Base-by-base conservation (phyloP, 2,329 filamentous ascomycete species). In the Aspergillus aculeatus region DNA sequence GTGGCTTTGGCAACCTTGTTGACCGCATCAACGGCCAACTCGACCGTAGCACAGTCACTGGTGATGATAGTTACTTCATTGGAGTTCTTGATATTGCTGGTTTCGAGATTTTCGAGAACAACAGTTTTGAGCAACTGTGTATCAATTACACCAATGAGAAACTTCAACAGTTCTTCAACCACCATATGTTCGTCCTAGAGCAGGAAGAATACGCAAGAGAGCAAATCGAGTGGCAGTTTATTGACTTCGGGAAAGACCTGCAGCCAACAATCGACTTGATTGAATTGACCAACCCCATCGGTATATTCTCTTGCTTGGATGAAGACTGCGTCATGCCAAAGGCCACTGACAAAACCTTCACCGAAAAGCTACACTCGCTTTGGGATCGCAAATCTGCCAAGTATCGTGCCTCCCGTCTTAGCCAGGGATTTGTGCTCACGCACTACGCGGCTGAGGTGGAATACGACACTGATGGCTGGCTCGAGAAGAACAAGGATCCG, bases 71-170 rank as follows among this genome's bases (percentile, higher is more conserved):
- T 1, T 89, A 91, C 69, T 99, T 99, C 77, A 99, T 99, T 66
- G 95, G 95, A 56, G 95, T 99, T 9, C 87, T 99, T 47, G 95
- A 99, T 85, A 99, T 99, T 76, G 96, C 96, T 64, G 95, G 95
- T 62, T 99, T 99, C 76, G 95, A 99, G 73, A 99, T 99, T 60
- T 99, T 99, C 69, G 93, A 99, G 68, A 86, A 91, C 70, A 99
- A 99, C 80, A 97, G 94, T 80, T 99, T 99, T 71, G 95, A 99
- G 75, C 95, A 99, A 76, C 84, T 99, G 5, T 99, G 95, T 81
- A 99, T 99, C 83, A 99, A 99, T 78, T 99, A 99, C 78, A 98
- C 96, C 62, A 99, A 99, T 77, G 95, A 99, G 76, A 99, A 97
- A 76, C 86, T 99, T 6, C 95, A 99, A 72, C 95, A 99, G 68